Evolutionary conservation across 1,139 yeast species (phyloP).

Genomic region (Yamadazyma siamensis): DNA sequence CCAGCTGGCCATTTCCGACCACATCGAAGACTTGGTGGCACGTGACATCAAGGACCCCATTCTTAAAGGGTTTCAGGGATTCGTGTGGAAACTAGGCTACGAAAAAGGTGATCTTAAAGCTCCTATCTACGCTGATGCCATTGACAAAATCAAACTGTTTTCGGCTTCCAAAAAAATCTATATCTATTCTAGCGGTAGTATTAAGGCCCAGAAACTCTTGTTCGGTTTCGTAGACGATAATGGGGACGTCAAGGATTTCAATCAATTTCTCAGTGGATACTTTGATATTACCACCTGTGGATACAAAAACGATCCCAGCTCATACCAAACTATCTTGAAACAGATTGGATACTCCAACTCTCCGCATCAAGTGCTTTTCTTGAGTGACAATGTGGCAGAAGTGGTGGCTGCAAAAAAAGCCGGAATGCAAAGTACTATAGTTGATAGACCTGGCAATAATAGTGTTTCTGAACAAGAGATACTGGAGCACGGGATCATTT

Average conservation of each 20-base stretch:
- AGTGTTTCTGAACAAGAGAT: slow-evolving; percentile 38
- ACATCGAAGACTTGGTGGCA: slow-evolving; percentile 45
- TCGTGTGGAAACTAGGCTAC: slow-evolving; percentile 80
- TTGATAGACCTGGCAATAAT: slow-evolving; percentile 74
- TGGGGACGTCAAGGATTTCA: slow-evolving; percentile 42
- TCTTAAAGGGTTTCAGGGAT: slow-evolving; percentile 78
- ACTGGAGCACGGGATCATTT: slow-evolving; percentile 17
- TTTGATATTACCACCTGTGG: slow-evolving; percentile 88
- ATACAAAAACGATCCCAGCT: slow-evolving; percentile 52
- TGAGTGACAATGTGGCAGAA: slow-evolving; percentile 72
- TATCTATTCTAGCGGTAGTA: slow-evolving; percentile 91
- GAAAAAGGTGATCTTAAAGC: slow-evolving; percentile 69
- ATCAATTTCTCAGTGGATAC: slow-evolving; percentile 56
- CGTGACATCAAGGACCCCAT: slow-evolving; percentile 75
- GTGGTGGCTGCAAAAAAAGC: slow-evolving; percentile 69
- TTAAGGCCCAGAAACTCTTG: slow-evolving; percentile 77
- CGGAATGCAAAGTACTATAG: slow-evolving; percentile 59
- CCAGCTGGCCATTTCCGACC: slow-evolving; percentile 27
- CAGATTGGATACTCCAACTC: slow-evolving; percentile 32
- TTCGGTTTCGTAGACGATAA: slow-evolving; percentile 56
- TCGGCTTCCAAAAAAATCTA: slow-evolving; percentile 36
- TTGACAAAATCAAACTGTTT: slow-evolving; percentile 48
- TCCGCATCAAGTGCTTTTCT: slow-evolving; percentile 48
- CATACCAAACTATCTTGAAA: slow-evolving; percentile 58
- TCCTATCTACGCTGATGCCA: slow-evolving; percentile 75